phyloP scores from a whole-genome alignment of 768 basidiomycete species.

The Phanerodontia chrysosporium region DNA sequence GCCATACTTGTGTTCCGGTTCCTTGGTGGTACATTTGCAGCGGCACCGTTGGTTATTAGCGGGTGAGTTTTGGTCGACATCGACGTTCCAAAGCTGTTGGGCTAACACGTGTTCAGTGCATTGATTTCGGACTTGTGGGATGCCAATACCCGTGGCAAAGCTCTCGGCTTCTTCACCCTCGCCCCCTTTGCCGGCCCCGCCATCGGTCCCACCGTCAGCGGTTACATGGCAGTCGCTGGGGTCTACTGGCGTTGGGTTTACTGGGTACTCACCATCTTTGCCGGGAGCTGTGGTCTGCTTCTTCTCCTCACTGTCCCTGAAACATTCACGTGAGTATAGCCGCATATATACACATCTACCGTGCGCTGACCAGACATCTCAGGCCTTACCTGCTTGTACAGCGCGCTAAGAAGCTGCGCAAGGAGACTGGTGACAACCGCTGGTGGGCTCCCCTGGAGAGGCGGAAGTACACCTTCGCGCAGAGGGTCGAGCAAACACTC shows the following conservation, averaged over 20 bases:
- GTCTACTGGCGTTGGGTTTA: conserved; percentile 66
- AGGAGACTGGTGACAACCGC: conserved; percentile 45
- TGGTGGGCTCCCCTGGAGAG: conserved; percentile 53
- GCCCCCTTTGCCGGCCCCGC: conserved; percentile 62
- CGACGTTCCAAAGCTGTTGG: conserved; percentile 29
- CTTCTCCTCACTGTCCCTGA: conserved; percentile 62
- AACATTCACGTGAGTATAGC: conserved; percentile 50
- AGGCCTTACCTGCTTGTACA: conserved; percentile 54
- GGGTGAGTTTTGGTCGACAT: conserved; percentile 37
- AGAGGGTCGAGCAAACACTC: conserved; percentile 44
- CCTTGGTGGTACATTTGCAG: conserved; percentile 65
- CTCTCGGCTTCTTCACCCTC: conserved; percentile 49
- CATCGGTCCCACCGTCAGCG: conserved; percentile 29
- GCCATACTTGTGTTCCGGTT: conserved; percentile 69
- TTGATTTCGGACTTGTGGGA: conserved; percentile 48
- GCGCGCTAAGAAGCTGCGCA: conserved; percentile 46
- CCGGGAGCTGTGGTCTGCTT: conserved; percentile 44
- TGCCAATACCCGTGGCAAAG: conserved; percentile 54
- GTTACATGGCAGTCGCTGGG: conserved; percentile 33
- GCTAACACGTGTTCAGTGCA: conserved; percentile 16
- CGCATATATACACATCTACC: neutral
- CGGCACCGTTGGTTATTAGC: conserved; percentile 64
- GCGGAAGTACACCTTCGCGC: conserved; percentile 33
- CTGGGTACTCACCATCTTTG: conserved; percentile 61
- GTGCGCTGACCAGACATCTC: neutral